Evolutionary conservation across 352 stramenopile genomes (phyloP), one percentile per base, ranked within the genome.

Genomic region (Peronospora destructor): DNA sequence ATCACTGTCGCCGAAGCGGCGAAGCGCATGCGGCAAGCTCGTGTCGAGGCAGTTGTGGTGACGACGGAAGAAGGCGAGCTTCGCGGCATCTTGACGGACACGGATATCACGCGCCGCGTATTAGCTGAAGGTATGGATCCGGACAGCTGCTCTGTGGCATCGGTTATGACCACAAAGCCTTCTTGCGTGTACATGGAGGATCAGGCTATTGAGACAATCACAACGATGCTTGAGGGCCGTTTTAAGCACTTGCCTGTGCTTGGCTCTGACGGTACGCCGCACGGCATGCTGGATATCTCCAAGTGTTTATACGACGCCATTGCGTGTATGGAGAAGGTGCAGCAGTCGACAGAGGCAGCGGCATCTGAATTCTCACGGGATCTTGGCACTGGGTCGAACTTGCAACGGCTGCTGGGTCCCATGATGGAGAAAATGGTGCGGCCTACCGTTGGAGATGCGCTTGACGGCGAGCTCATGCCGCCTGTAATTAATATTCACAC

Each of bases 361-460:
- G 82, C 84, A 19, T 80, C 59, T 3, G 80, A 95, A 46, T 88
- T 93, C 39, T 90, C 77, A 14, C 73, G 80, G 10, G 82, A 93
- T 50, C 59, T 91, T 14, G 79, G 76, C 26, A 73, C 66, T 4
- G 71, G 68, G 12, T 86, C 83, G 23, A 84, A 75, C 9, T 49
- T 93, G 44, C 76, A 93, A 30, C 70, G 79, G 7, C 36, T 91
- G 29, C 59, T 95, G 1, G 80, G 83, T 2, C 80, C 83, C 13
- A 91, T 91, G 79, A 92, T 93, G 74, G 81, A 93, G 52, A 87
- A 91, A 46, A 95, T 95, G 82, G 79, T 89, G 38, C 77, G 81
- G 6, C 84, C 84, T 28, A 95, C 84, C 0, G 82, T 95, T 13
- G 73, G 76, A 33, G 73, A 82, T 23, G 84, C 84, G 0, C 60